Evolutionary conservation across 73 alveolate genomes (phyloP).

Genomic region (Paraurostyla sp.): DNA sequence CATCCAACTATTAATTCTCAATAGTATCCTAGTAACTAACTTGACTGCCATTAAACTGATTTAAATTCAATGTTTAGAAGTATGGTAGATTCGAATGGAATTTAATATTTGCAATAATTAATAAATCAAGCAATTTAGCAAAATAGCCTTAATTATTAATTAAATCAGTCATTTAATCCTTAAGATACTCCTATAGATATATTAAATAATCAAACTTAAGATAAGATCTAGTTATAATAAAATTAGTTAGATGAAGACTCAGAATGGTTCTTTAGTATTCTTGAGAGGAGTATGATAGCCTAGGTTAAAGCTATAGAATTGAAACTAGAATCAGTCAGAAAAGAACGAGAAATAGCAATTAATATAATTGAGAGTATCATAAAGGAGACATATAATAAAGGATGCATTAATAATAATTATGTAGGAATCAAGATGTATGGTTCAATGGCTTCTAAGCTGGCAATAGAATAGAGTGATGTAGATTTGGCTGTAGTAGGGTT

Average conservation of each 20-base stretch:
- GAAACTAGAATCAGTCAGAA: slow-evolving; percentile 26
- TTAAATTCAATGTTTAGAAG: not conserved
- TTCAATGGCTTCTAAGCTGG: slow-evolving; percentile 55
- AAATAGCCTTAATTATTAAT: not conserved
- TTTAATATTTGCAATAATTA: not conserved
- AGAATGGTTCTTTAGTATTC: not conserved
- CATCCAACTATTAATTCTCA: not conserved
- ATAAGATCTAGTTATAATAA: no score
- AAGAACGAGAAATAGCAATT: slow-evolving; percentile 15
- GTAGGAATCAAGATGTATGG: slow-evolving; percentile 43
- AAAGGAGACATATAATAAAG: not conserved
- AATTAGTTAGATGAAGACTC: not conserved
- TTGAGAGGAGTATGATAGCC: not conserved
- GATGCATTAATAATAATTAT: not conserved
- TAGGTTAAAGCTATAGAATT: not conserved
- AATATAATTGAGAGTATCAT: slow-evolving; percentile 11
- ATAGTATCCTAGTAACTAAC: no score
- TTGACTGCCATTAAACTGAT: no score
- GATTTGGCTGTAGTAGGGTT: slow-evolving; percentile 54
- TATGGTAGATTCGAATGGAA: not conserved
- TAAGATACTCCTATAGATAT: not conserved
- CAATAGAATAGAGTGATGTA: slow-evolving; percentile 45
- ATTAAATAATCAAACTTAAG: no score
- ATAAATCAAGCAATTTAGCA: not conserved
- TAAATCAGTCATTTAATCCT: not conserved